Percentiles rank a stretch among this genome's conserved stretches.
Conservation (phyloP, 208 protist species). For the Acanthamoeba royreba region DNA sequence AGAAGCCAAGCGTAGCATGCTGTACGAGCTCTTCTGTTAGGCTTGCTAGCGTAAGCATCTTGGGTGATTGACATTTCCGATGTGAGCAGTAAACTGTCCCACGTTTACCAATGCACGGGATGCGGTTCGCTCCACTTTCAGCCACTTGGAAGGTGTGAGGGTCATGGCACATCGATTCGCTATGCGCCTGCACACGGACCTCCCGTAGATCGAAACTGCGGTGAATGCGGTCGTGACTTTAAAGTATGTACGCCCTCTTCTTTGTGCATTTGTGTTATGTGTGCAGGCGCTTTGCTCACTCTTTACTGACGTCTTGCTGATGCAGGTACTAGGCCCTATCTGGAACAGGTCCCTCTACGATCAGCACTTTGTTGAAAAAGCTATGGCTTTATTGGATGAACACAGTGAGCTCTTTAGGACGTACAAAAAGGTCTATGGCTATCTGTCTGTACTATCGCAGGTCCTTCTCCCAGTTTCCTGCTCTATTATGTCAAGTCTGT, state of each 20-base stretch:
- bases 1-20: slow-evolving; percentile 54
- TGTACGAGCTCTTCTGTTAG: not conserved
- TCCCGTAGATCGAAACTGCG: slow-evolving; percentile 65
- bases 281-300: not conserved
- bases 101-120: slow-evolving; percentile 92
- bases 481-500: not conserved
- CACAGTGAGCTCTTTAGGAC: not conserved
- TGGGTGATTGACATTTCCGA: too few species aligned
- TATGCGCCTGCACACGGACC: not conserved
- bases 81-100: slow-evolving; percentile 53
- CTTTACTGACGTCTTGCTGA: not conserved
- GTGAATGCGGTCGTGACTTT: slow-evolving; percentile 83
- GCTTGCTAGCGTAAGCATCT: not conserved
- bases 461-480: not conserved
- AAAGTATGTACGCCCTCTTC: slow-evolving; percentile 11
- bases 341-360: slow-evolving; percentile 9
- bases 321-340: slow-evolving; percentile 30
- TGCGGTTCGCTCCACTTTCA: slow-evolving; percentile 92
- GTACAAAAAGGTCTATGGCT: slow-evolving; percentile 34
- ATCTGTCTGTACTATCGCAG: slow-evolving; percentile 9
- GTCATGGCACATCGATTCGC: not conserved
- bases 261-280: not conserved
- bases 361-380: not conserved
- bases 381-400: not conserved
- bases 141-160: slow-evolving; percentile 79